phyloP scores from a whole-genome alignment of 257 asterid genomes.

The Sherardia arvensis region DNA sequence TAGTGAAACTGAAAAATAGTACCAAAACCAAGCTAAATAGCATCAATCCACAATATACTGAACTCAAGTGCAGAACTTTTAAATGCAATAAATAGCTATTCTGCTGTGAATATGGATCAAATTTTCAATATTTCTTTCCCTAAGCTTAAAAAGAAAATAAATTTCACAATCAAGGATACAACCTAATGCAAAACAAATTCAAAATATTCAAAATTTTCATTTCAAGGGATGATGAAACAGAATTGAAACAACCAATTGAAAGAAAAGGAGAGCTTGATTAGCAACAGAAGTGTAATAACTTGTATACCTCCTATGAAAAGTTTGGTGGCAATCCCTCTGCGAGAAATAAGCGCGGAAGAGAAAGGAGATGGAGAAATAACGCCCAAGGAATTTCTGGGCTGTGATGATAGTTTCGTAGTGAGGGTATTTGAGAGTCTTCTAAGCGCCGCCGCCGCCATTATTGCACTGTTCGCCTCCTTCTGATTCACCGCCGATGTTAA shows the following conservation, averaged over 20 bases:
- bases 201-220: neutral
- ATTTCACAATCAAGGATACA: neutral
- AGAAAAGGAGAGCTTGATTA: neutral
- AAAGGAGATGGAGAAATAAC: conserved; percentile 16
- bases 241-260: neutral
- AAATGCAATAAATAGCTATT: too few relatives aligned
- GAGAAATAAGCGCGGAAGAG: conserved; percentile 33
- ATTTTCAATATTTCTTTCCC: neutral
- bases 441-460: conserved; percentile 53
- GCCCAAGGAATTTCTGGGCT: conserved; percentile 4
- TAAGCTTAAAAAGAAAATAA: neutral
- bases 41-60: too few relatives aligned
- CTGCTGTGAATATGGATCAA: neutral
- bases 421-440: conserved; percentile 33
- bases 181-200: neutral
- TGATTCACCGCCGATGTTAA: neutral
- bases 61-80: too few relatives aligned
- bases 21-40: too few relatives aligned
- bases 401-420: conserved; percentile 14
- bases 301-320: conserved; percentile 77
- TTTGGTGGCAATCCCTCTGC: conserved; percentile 76
- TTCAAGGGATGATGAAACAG: neutral
- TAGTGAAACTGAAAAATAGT: neutral
- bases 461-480: too few relatives aligned
- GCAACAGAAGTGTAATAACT: neutral